Evolutionary conservation across 441 rosid genomes (phyloP).

Genomic region (Hypseocharis bilobata): DNA sequence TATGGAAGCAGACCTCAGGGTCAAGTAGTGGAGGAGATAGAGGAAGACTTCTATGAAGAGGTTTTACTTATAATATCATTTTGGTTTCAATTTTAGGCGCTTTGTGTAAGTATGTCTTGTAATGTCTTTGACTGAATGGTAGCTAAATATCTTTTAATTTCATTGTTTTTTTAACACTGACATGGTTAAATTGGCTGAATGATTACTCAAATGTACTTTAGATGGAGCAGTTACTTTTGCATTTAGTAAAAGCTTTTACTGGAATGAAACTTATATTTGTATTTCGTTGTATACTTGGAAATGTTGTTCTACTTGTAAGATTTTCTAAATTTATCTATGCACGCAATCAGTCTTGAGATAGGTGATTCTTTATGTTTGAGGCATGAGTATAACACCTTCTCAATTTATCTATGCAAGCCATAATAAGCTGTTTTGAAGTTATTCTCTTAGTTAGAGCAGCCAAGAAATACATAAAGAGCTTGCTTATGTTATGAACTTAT

Average conservation of each 20-base stretch:
- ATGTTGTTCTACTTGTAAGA: not conserved
- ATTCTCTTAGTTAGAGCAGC: no score
- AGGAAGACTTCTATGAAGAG: constrained; percentile 80
- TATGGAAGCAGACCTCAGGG: constrained; percentile 61
- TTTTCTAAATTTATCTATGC: no score
- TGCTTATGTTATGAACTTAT: no score
- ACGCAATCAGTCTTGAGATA: no score
- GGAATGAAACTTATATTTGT: not conserved
- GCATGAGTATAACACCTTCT: no score
- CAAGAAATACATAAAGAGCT: no score
- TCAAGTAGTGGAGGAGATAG: constrained; percentile 54
- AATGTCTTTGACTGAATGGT: not conserved
- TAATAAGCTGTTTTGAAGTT: no score
- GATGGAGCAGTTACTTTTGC: not conserved
- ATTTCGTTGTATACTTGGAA: not conserved
- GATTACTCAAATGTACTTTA: no score
- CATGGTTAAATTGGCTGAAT: not conserved
- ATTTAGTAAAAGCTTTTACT: not conserved
- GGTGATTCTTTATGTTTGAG: no score
- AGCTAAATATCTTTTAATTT: not conserved
- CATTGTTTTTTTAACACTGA: not conserved
- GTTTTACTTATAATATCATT: constrained; percentile 26
- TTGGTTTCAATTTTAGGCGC: not conserved
- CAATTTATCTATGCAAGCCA: no score
- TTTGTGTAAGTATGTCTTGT: not conserved